Conservation (phyloP, 352 stramenopile species). For the Achlya hypogyna region DNA sequence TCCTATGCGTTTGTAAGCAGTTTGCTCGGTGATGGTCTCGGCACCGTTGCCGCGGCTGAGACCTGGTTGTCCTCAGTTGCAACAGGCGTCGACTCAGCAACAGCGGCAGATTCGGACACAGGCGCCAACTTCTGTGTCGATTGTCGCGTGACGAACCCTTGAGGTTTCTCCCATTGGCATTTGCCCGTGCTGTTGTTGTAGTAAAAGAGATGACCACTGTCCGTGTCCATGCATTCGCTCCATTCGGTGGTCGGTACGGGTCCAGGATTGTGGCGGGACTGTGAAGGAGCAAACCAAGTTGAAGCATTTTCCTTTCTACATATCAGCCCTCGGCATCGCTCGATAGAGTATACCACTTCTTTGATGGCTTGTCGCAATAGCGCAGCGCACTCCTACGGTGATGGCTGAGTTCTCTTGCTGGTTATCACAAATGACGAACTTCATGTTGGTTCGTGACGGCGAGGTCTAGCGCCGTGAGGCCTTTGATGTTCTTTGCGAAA, state of each 20-base stretch:
- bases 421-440: background rate
- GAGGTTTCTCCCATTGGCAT: constrained; percentile 49
- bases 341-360: constrained; percentile 23
- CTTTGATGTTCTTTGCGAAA: constrained; percentile 35
- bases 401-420: background rate
- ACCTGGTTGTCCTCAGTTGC: too few relatives aligned
- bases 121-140: background rate
- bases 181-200: constrained; percentile 68
- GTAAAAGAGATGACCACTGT: constrained; percentile 47
- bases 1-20: constrained; percentile 21
- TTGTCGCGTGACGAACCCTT: constrained; percentile 24
- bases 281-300: constrained; percentile 46
- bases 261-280: constrained; percentile 24
- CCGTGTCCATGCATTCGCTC: constrained; percentile 57
- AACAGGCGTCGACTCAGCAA: background rate
- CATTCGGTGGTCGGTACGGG: constrained; percentile 26
- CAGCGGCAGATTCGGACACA: background rate
- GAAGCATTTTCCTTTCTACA: constrained; percentile 20
- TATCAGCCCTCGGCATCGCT: background rate
- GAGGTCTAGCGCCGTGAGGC: constrained; percentile 42
- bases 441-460: constrained; percentile 37
- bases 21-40: background rate
- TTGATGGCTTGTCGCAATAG: constrained; percentile 35
- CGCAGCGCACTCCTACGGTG: constrained; percentile 28
- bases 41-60: background rate